Base-by-base conservation (phyloP, 139 green algal species). In the Closterium sp. region DNA sequence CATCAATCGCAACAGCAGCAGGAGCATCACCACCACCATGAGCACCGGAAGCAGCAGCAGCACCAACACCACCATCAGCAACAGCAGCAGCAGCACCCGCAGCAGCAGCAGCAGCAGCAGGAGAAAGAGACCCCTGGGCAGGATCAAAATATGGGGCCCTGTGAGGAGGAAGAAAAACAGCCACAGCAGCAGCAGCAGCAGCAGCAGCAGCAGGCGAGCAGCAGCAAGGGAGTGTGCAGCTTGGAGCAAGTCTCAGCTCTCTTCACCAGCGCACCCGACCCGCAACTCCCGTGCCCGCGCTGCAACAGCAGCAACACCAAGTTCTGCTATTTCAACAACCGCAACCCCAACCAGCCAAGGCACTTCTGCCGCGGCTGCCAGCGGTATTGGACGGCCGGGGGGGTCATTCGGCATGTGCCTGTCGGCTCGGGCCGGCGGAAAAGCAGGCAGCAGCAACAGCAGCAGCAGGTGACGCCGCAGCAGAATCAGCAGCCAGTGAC, bases 291-390 rank as follows among this genome's bases (percentile, higher is more conserved):
- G 0, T 99, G 98, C 92, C 98, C 98, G 0, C 95, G 98, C 4
- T 99, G 98, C 94, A 70, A 89, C 85, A 97, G 93, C 91, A 88
- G 85, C 21, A 95, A 99, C 32, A 99, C 98, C 6, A 99, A 99
- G 92, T 99, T 99, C 85, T 99, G 97, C 92, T 99, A 99, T 92
- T 99, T 98, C 96, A 99, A 99, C 96, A 99, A 99, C 93, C 99
- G 99, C 95, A 99, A 99, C 95, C 93, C 97, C 5, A 98, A 97
- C 91, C 98, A 99, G 95, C 98, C 98, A 1, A 92, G 97, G 0
- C 98, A 98, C 92, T 98, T 97, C 91, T 99, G 97, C 96, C 97
- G 97, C 96, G 96, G 85, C 11, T 96, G 94, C 79, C 92, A 95
- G 70, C 50, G 98, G 17, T 99, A 99, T 91, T 99, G 98, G 98